phyloP scores from a whole-genome alignment of 2,329 filamentous ascomycete genomes.

The Dactylellina parvicollis region DNA sequence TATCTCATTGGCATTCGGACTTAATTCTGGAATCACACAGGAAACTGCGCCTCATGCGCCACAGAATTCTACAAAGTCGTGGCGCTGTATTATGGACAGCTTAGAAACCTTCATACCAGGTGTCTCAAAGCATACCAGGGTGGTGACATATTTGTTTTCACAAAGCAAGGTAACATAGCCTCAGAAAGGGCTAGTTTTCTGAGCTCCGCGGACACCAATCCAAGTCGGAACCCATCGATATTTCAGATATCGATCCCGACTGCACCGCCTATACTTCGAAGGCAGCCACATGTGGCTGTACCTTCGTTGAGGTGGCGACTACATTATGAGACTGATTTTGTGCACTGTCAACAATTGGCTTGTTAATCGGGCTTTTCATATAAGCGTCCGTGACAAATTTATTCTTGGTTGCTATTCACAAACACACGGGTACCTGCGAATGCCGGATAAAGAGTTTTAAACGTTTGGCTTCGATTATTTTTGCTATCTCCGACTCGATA shows the following conservation, averaged over 20 bases:
- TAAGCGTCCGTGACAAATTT: neutral
- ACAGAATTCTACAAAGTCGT: neutral
- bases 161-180: no score
- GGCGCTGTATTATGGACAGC: neutral
- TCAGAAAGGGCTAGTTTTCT: no score
- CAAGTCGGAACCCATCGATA: no score
- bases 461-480: neutral
- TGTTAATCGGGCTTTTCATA: neutral
- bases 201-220: no score
- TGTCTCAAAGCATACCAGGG: no score
- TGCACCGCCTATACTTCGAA: neutral
- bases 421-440: neutral
- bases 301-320: neutral
- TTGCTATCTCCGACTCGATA: neutral
- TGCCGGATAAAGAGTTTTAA: neutral
- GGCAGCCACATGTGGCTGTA: neutral
- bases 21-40: neutral
- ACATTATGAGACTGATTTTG: neutral
- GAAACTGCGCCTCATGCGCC: constrained; percentile 7
- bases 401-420: neutral
- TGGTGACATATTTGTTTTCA: no score
- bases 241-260: no score
- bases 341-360: neutral
- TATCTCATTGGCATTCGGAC: constrained; percentile 29
- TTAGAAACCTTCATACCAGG: neutral